Conservation (phyloP, 2,329 filamentous ascomycete genomes). For the Diaporthe amygdali region DNA sequence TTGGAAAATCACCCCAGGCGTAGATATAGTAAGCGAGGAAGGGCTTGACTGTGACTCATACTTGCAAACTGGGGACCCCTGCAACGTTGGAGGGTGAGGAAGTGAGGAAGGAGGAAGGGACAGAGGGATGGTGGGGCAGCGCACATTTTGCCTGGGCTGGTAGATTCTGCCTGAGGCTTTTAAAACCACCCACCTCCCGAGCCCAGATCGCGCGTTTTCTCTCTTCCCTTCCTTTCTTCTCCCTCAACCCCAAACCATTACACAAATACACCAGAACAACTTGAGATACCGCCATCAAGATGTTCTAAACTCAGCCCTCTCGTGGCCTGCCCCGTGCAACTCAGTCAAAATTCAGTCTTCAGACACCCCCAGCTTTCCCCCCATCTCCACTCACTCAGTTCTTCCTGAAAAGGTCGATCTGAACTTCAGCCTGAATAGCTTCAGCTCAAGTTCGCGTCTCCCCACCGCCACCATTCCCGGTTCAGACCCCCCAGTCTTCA, state of each 20-base stretch:
- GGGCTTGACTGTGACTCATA: slow-evolving; percentile 6
- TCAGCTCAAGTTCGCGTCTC: slow-evolving; percentile 61
- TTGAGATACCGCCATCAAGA: slow-evolving; percentile 52
- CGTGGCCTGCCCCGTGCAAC: slow-evolving; percentile 38
- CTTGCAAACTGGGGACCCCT: slow-evolving; percentile 4
- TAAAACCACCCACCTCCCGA: not conserved
- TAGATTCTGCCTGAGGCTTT: slow-evolving; percentile 6
- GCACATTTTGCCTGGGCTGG: slow-evolving; percentile 1
- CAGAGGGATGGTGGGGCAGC: not conserved
- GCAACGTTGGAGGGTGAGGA: not conserved
- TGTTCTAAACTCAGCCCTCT: slow-evolving; percentile 60
- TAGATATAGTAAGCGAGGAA: not conserved
- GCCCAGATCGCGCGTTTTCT: not conserved
- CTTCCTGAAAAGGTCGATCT: slow-evolving; percentile 65
- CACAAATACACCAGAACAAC: slow-evolving; percentile 36
- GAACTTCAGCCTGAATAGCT: slow-evolving; percentile 65
- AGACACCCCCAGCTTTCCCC: slow-evolving; percentile 40
- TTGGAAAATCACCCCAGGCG: not conserved
- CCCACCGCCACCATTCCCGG: slow-evolving; percentile 64
- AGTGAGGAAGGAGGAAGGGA: not conserved
- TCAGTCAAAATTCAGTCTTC: slow-evolving; percentile 58
- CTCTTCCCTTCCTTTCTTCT: slow-evolving; percentile 38
- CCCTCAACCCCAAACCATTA: slow-evolving; percentile 39
- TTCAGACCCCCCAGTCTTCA: slow-evolving; percentile 77
- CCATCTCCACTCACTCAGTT: slow-evolving; percentile 60